Evolutionary conservation across 106 monocot species (phyloP).

Genomic region (Dendrobium huoshanense): DNA sequence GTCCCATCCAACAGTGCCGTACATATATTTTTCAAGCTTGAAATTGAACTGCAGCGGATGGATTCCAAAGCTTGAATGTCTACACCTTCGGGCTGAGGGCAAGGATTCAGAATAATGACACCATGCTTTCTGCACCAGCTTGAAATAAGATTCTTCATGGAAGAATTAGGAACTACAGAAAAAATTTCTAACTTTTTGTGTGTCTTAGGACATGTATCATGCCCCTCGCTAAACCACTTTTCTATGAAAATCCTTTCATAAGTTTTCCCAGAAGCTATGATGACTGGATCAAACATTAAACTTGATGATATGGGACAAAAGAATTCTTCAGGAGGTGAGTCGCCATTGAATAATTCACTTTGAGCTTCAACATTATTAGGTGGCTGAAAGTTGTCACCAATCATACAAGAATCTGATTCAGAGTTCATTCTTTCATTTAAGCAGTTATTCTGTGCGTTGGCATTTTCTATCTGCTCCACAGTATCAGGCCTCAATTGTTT

Average conservation of each 20-base stretch:
- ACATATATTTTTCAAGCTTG: conserved; percentile 58
- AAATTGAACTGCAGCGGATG: conserved; percentile 40
- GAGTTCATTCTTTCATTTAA: background rate
- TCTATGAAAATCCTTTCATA: conserved; percentile 68
- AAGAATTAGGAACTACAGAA: conserved; percentile 54
- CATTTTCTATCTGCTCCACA: conserved; percentile 24
- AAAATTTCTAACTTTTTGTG: conserved; percentile 46
- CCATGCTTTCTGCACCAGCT: conserved; percentile 55
- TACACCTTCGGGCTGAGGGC: background rate
- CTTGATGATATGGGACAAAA: conserved; percentile 73
- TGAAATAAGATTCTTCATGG: conserved; percentile 64
- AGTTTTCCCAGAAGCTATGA: conserved; percentile 86
- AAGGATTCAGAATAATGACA: conserved; percentile 22
- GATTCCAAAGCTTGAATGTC: conserved; percentile 5
- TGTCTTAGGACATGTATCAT: conserved; percentile 82
- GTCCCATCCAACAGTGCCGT: conserved; percentile 33
- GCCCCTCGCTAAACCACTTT: conserved; percentile 83
- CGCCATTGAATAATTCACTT: conserved; percentile 14
- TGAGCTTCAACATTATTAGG: conserved; percentile 1
- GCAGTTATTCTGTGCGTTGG: background rate
- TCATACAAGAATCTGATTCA: conserved; percentile 5
- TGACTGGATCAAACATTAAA: conserved; percentile 87
- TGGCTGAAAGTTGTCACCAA: conserved; percentile 15
- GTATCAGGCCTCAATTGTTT: conserved; percentile 23
- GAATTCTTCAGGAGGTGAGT: conserved; percentile 59